These are phyloP conservation scores for Backusella tarrabulga DNA, from an alignment of 192 early-diverging fungal species.

Conservation along the genomic window DNA sequence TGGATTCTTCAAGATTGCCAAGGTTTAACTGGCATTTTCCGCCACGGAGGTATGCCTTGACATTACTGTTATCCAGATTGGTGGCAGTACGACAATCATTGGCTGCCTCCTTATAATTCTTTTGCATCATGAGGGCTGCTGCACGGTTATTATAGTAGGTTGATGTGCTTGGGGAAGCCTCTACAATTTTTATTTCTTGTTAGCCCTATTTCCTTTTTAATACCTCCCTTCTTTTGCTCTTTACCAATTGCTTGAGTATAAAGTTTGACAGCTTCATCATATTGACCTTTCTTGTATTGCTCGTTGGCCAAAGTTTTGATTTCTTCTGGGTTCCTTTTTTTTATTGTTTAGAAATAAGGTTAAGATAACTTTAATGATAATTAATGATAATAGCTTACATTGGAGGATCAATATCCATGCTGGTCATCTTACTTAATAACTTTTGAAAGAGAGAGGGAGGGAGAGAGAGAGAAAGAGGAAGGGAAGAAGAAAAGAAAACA, in stretches of 20 bases:
- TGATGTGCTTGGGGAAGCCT: slow-evolving; percentile 54
- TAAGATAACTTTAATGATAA: neutral
- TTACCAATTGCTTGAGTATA: slow-evolving; percentile 73
- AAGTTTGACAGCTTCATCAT: slow-evolving; percentile 63
- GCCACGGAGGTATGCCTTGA: slow-evolving; percentile 66
- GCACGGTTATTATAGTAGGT: slow-evolving; percentile 79
- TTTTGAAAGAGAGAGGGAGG: neutral
- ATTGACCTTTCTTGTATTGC: slow-evolving; percentile 67
- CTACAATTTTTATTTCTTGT: slow-evolving; percentile 23
- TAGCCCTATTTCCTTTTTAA: neutral
- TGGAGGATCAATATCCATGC: neutral
- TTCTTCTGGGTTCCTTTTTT: slow-evolving; percentile 52
- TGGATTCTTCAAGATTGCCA: slow-evolving; percentile 66
- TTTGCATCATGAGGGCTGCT: slow-evolving; percentile 72
- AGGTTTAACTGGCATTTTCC: slow-evolving; percentile 73
- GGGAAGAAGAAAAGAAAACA: neutral
- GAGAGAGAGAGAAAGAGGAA: neutral
- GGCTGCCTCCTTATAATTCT: slow-evolving; percentile 56
- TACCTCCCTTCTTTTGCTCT: neutral
- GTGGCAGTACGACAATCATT: slow-evolving; percentile 63
- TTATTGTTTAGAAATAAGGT: neutral
- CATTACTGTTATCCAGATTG: slow-evolving; percentile 54
- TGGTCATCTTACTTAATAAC: neutral
- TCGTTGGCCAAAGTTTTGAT: slow-evolving; percentile 70
- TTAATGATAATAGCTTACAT: neutral